Evolutionary conservation across 805 yeast species (phyloP), one percentile per base, ranked within the genome.

Genomic region (Nakazawaea sp.): DNA sequence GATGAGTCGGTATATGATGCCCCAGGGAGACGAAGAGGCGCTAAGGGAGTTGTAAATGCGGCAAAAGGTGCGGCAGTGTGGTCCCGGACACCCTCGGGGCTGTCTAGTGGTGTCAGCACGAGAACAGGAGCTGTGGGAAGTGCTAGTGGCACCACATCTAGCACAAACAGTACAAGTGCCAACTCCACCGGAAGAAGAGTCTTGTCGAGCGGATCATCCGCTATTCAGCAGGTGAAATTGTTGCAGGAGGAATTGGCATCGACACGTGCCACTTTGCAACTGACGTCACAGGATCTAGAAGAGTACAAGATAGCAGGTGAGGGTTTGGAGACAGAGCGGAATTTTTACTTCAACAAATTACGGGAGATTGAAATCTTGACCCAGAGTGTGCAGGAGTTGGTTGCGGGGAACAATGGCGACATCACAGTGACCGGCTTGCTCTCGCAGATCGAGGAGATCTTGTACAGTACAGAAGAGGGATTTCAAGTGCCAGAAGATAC

Each of bases 341-440:
- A 85, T 56, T 87, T 90, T 51, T 92, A 92, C 57, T 90, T 85
- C 61, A 79, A 82, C 51, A 92, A 90, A 59, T 64, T 92, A 36
- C 71, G 96, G 45, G 95, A 85, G 42, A 84, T 92, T 39, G 98
- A 92, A 58, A 75, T 86, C 19, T 60, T 89, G 32, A 72, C 81
- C 18, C 87, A 82, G 50, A 72, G 79, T 18, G 67, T 78, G 9
- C 27, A 34, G 27, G 35, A 33, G 70, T 66, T 35, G 81, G 77
- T 36, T 54, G 72, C 33, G 61, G 70, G 20, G 66, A 59, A 33
- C 61, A 62, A n/a, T 56, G 64, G 28, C 19, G 48, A 45, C 18
- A 53, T 54, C 13, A 43, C 44, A 18, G 30, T 65, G 36, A 60
- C 55, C 35, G 74, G 63, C 38, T 57, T 76, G 21, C 45, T 79